phyloP scores from a whole-genome alignment of 352 stramenopile genomes.

The Blastocystis sp. region DNA sequence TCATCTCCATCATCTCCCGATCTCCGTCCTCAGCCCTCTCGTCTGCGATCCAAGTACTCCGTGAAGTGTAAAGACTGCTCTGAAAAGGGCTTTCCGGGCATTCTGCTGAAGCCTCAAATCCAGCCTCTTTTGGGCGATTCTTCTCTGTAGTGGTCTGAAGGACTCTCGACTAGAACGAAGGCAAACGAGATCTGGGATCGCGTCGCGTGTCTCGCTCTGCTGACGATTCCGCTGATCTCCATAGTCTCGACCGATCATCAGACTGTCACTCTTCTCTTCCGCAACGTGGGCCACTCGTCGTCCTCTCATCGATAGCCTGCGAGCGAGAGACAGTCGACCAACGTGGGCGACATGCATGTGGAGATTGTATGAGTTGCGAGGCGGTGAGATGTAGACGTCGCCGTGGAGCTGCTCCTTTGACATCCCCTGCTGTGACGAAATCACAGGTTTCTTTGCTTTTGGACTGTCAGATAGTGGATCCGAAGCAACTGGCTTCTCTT shows the following conservation, averaged over 20 bases:
- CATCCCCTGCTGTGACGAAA: slow-evolving; percentile 24
- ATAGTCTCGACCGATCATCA: not conserved
- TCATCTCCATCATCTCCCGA: not conserved
- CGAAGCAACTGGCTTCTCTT: not conserved
- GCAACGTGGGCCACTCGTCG: not conserved
- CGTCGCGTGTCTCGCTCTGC: not conserved
- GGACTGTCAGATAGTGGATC: not conserved
- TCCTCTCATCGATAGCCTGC: not conserved
- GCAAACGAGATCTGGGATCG: slow-evolving; percentile 12
- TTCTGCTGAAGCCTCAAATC: not conserved
- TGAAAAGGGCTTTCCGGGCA: not conserved
- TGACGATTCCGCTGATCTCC: slow-evolving; percentile 12
- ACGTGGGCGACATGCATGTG: not conserved
- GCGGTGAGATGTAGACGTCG: not conserved
- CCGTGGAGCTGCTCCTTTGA: not conserved
- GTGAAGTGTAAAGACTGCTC: not conserved
- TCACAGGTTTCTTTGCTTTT: not conserved
- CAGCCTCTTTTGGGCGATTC: slow-evolving; percentile 38
- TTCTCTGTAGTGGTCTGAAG: not conserved
- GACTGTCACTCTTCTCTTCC: not conserved
- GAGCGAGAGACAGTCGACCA: not conserved
- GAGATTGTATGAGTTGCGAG: not conserved
- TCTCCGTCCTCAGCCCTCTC: not conserved
- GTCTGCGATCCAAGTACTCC: not conserved
- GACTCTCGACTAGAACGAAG: not conserved